phyloP scores from a whole-genome alignment of 192 early-diverging fungal species.

The Phycomyces blakesleeanus region DNA sequence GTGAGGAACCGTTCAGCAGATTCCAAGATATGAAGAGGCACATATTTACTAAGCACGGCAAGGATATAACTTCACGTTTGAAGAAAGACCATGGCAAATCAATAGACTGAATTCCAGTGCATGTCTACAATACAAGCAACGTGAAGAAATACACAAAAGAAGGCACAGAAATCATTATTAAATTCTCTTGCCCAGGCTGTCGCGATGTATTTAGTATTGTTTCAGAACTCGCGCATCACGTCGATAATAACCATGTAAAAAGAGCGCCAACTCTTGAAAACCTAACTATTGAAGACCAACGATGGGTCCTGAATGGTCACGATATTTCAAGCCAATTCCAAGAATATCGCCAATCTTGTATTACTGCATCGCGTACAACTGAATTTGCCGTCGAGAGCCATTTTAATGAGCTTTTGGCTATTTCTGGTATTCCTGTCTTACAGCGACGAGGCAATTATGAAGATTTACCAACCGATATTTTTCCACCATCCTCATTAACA shows the following conservation, averaged over 20 bases:
- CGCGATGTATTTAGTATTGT: not conserved
- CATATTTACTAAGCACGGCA: not conserved
- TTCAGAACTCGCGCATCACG: not conserved
- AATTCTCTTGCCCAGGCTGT: not conserved
- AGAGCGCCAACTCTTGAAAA: not conserved
- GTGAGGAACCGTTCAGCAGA: not conserved
- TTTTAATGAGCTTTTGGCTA: slow-evolving; percentile 5
- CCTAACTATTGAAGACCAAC: not conserved
- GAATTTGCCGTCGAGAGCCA: not conserved
- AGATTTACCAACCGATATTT: slow-evolving; percentile 7
- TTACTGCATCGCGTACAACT: not conserved
- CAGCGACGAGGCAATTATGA: not conserved
- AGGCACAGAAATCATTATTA: not conserved
- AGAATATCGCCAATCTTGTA: not conserved
- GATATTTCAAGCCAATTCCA: slow-evolving; percentile 1
- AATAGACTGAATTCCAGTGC: not conserved
- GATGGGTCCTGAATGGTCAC: not conserved
- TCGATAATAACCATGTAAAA: not conserved
- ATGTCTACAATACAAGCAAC: slow-evolving; percentile 5
- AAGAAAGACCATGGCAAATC: slow-evolving; percentile 7
- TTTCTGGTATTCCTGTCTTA: slow-evolving; percentile 1
- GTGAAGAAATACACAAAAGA: slow-evolving; percentile 2
- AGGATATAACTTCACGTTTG: not conserved
- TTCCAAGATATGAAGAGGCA: slow-evolving; percentile 2
- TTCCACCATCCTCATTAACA: slow-evolving; percentile 9